A percentile compares a stretch with the other conserved stretches of the same genome.
Evolutionary conservation across 2,329 filamentous ascomycete species (phyloP).

Genomic region (Aspergillus sp.): DNA sequence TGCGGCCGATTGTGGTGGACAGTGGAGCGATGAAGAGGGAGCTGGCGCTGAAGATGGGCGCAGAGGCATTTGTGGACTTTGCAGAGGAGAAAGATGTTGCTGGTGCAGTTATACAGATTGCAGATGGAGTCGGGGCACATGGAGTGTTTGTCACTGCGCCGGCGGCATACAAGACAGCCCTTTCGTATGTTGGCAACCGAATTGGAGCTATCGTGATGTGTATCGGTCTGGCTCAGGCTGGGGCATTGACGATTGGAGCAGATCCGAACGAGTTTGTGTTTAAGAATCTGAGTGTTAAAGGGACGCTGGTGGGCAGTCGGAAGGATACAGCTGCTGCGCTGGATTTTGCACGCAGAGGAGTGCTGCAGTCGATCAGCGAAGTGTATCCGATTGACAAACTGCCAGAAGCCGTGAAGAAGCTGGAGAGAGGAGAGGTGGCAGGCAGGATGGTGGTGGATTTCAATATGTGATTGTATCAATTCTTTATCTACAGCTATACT

Average conservation of each 20-base stretch:
- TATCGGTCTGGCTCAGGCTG: slow-evolving; percentile 34
- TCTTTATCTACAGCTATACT: too few species aligned
- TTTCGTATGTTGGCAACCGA: slow-evolving; percentile 36
- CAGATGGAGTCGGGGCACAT: slow-evolving; percentile 45
- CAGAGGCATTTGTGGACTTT: slow-evolving; percentile 56
- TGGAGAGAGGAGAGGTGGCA: slow-evolving; percentile 47
- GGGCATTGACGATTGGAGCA: slow-evolving; percentile 15
- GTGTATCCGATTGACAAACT: slow-evolving; percentile 44
- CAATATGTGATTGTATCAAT: slow-evolving; percentile 22
- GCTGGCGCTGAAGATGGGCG: slow-evolving; percentile 46
- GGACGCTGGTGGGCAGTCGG: slow-evolving; percentile 26
- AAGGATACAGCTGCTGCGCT: slow-evolving; percentile 27
- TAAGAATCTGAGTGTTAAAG: slow-evolving; percentile 21
- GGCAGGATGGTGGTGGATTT: slow-evolving; percentile 53
- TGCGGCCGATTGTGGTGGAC: slow-evolving; percentile 54
- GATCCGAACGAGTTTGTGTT: slow-evolving; percentile 22
- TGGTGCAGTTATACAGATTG: slow-evolving; percentile 41
- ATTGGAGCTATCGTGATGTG: slow-evolving; percentile 52
- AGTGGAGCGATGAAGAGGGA: slow-evolving; percentile 45
- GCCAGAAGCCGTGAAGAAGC: slow-evolving; percentile 48
- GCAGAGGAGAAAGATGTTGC: slow-evolving; percentile 31
- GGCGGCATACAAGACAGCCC: slow-evolving; percentile 36
- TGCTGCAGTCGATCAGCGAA: slow-evolving; percentile 48
- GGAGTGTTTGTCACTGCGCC: slow-evolving; percentile 40
- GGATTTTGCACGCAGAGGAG: slow-evolving; percentile 46